Base-by-base conservation (phyloP, 495 filamentous ascomycete species). In the Aspergillus campestris region DNA sequence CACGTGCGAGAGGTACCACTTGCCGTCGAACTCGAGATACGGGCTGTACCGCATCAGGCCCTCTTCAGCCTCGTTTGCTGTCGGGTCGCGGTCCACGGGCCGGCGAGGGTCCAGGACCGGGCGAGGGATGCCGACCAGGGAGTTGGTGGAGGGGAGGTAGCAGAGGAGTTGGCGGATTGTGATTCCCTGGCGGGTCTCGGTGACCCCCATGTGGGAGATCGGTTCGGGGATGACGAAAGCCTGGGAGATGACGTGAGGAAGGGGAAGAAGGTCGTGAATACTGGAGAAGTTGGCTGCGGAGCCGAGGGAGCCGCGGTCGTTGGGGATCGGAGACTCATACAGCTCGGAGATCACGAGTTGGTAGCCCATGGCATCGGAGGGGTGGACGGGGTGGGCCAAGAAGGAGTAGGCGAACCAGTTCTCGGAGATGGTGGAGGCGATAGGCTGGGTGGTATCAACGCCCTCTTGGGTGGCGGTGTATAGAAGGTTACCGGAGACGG, bases 361-460 rank as follows among this genome's bases (percentile, higher is more conserved):
- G 61, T 95, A 91, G 15, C 88, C 89, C 66, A 85, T 86, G 40
- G 87, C 70, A 2, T 78, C 62, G 37, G 81, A 71, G 18, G 71
- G 55, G 3, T 68, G 57, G 49, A 46, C 42, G 24, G 75, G 68
- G 44, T 86, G 74, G 32, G 75, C 79, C 57, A 75, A 91, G 69
- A 90, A 86, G n/a, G 87, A 83, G 71, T 92, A 95, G 24, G 86
- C 72, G 61, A 95, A 87, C 89, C 90, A 97, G 69, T 99, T 97
- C 70, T 97, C 92, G 5, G 87, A 83, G 28, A 97, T 67, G 30
- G 76, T 77, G 31, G 86, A 86, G 14, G 81, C 65, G 50, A 96
- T 87, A 2, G 84, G 78, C 51, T 88, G 83, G 8, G 66, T 72
- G 1, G 77, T 72, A 59, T 97, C 94, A 31, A 94, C 81, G 11